Percentiles rank a stretch among this genome's conserved stretches.
Conservation (phyloP, 1,284 basidiomycete species). For the Heliocybe sulcata region DNA sequence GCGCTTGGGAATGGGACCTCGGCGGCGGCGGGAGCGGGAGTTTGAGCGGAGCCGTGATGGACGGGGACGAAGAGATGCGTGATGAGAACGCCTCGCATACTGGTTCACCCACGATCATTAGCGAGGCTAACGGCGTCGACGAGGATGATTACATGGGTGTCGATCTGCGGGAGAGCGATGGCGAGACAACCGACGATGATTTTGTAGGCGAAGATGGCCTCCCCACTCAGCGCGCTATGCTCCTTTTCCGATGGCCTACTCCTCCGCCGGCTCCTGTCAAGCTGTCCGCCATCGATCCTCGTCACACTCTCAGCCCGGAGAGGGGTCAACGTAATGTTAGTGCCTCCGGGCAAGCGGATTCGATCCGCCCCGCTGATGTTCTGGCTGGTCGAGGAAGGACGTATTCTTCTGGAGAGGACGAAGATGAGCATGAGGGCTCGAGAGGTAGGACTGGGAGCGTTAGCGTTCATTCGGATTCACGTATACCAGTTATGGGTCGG, state of each 20-base stretch:
- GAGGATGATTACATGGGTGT: conserved; percentile 86
- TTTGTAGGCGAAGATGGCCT: conserved; percentile 64
- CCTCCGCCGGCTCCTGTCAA: conserved; percentile 15
- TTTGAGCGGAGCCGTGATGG: neutral
- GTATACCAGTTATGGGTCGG: conserved; percentile 46
- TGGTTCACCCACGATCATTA: neutral
- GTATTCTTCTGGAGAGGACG: conserved; percentile 36
- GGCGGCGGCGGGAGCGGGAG: neutral
- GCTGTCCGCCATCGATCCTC: conserved; percentile 64
- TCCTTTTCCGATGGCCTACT: conserved; percentile 57
- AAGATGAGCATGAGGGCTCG: conserved; percentile 29
- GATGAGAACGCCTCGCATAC: neutral
- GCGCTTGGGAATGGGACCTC: neutral
- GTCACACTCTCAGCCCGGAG: conserved; percentile 57
- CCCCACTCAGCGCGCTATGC: conserved; percentile 68
- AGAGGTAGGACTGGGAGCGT: conserved; percentile 17
- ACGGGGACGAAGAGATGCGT: neutral
- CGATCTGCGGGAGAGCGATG: conserved; percentile 25
- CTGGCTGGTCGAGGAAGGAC: conserved; percentile 37
- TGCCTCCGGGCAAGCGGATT: conserved; percentile 3
- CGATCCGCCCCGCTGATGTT: conserved; percentile 56
- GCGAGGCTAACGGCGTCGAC: conserved; percentile 12
- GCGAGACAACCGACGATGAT: conserved; percentile 72
- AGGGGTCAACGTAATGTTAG: conserved; percentile 15
- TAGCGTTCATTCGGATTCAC: conserved; percentile 15